Evolutionary conservation across 83 land plant species (phyloP).

Genomic region (Picea abies): DNA sequence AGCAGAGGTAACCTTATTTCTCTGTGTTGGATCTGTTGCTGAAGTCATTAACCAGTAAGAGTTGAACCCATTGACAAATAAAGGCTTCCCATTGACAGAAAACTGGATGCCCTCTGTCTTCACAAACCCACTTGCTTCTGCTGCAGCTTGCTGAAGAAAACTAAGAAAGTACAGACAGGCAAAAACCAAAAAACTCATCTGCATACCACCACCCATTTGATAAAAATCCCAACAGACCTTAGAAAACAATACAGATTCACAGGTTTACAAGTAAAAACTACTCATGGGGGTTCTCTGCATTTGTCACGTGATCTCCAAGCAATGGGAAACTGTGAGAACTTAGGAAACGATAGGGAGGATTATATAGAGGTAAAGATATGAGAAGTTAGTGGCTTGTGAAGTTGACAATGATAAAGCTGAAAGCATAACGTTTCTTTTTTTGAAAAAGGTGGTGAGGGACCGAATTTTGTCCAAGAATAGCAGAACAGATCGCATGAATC

Average conservation of each 20-base stretch:
- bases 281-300: no score
- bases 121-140: constrained; percentile 18
- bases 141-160: neutral
- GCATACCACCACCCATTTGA: neutral
- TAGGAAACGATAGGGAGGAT: no score
- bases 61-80: constrained; percentile 53
- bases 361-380: no score
- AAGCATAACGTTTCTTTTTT: no score
- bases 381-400: no score
- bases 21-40: constrained; percentile 28
- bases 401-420: no score
- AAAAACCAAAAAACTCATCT: neutral
- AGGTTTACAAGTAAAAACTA: neutral
- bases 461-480: no score
- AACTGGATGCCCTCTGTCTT: constrained; percentile 28
- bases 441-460: no score
- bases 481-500: no score
- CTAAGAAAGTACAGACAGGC: no score
- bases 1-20: constrained; percentile 27
- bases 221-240: neutral
- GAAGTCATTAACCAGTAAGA: constrained; percentile 50
- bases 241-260: neutral
- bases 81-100: constrained; percentile 33
- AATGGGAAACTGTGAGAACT: no score
- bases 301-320: no score